Base-by-base conservation (phyloP, 1,284 basidiomycete genomes). In the Papiliotrema laurentii region DNA sequence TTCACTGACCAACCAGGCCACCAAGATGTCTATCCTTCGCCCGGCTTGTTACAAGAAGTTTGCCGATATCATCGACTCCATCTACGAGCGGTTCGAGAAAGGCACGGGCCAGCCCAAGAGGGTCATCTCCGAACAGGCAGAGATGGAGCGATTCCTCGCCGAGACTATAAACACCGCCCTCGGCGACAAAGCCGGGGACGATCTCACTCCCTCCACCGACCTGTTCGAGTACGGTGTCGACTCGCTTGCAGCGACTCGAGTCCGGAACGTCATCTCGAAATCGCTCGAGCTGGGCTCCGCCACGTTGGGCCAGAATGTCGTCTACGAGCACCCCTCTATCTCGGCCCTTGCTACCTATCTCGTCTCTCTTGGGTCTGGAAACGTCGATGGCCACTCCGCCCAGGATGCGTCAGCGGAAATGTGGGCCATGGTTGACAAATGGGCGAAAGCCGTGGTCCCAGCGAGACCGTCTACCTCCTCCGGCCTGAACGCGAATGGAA, bases 231-330 rank as follows among this genome's bases (percentile, higher is more conserved):
- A 59, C 26, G 82, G 81, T 22, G 74, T 84, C 33, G 80, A 82
- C 61, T 83, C 81, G 9, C 64, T 84, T 10, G 78, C 81, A 55
- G 80, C 79, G 14, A 78, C 78, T 4, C 71, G 80, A 22, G 76
- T 84, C 27, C 68, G 81, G 30, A 81, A 81, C 53, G 66, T 73
- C 6, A 70, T 80, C 37, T 75, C 76, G 55, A 77, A 78, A 60
- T 73, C 72, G n/a, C 54, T 78, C 34, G 74, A 76, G 47, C 65
- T 78, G 1, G 66, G 63, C 25, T 46, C 57, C 19, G 69, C 64
- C 5, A 56, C 60, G 18, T 67, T 78, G 0, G 74, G 76, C 11
- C 76, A 77, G 58, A 78, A 78, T 55, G 67, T 74, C 27, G 70
- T 74, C 2, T 72, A 69, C 56, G 72, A 74, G 55, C 59, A 71